phyloP scores from a whole-genome alignment of 2,329 filamentous ascomycete species.

The Pseudogymnoascus pannorum region DNA sequence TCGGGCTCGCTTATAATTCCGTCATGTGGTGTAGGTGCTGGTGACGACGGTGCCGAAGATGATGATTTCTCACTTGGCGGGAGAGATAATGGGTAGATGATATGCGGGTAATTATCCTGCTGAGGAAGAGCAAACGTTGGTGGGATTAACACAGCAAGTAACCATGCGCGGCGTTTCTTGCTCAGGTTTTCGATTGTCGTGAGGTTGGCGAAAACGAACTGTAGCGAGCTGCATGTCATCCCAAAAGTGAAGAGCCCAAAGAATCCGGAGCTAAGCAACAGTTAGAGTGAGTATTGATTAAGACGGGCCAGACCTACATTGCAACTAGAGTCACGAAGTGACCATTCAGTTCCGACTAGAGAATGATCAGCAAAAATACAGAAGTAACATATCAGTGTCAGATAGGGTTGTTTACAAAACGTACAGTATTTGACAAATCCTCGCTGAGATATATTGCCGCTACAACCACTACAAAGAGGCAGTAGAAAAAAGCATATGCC shows the following conservation, averaged over 20 bases:
- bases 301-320: constrained; percentile 37
- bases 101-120: constrained; percentile 11
- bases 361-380: not conserved
- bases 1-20: not conserved
- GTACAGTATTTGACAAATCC: constrained; percentile 29
- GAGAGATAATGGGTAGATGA: constrained; percentile 12
- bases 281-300: constrained; percentile 5
- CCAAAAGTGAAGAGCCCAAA: constrained; percentile 74
- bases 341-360: constrained; percentile 36
- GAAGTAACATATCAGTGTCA: not conserved
- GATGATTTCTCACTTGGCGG: constrained; percentile 8
- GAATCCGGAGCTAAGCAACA: constrained; percentile 43
- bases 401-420: not conserved
- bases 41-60: not conserved
- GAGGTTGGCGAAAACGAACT: constrained; percentile 64
- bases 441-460: constrained; percentile 54
- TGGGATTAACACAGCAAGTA: constrained; percentile 68
- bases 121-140: constrained; percentile 27
- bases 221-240: constrained; percentile 68
- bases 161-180: constrained; percentile 53
- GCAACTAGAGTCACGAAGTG: constrained; percentile 61
- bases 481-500: constrained; percentile 64
- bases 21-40: not conserved
- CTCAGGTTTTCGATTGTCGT: constrained; percentile 79
- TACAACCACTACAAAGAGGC: constrained; percentile 54